phyloP scores from a whole-genome alignment of 78 protist species.

The Protostelium mycophagum region DNA sequence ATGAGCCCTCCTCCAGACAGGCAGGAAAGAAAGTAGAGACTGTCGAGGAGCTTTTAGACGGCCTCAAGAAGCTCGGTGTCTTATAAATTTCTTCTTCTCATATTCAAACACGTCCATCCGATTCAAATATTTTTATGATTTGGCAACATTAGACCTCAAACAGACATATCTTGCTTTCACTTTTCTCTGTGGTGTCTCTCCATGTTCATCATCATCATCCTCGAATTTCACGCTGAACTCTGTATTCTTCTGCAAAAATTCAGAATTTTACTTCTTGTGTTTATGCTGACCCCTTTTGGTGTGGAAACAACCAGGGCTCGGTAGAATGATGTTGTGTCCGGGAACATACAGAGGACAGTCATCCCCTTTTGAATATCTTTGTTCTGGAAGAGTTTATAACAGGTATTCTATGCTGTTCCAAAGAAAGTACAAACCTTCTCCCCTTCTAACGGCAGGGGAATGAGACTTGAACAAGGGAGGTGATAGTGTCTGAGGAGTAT shows the following conservation, averaged over 20 bases:
- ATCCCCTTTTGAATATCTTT: not conserved
- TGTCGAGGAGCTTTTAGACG: not conserved
- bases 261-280: not conserved
- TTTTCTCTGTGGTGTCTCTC: slow-evolving; percentile 52
- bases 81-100: not conserved
- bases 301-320: slow-evolving; percentile 29
- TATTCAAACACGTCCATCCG: too few relatives aligned
- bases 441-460: not conserved
- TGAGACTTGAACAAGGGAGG: not conserved
- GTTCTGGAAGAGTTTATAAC: not conserved
- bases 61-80: not conserved
- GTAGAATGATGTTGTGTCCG: slow-evolving; percentile 58
- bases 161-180: slow-evolving; percentile 6
- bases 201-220: slow-evolving; percentile 51
- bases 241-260: slow-evolving; percentile 15
- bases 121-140: not conserved
- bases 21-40: not conserved
- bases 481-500: not conserved
- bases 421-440: not conserved
- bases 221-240: slow-evolving; percentile 39
- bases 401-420: too few relatives aligned
- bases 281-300: slow-evolving; percentile 1
- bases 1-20: not conserved
- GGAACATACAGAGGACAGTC: slow-evolving; percentile 55
- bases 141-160: not conserved